Conservation (phyloP, 345 rosid species). For the Populus davidiana region DNA sequence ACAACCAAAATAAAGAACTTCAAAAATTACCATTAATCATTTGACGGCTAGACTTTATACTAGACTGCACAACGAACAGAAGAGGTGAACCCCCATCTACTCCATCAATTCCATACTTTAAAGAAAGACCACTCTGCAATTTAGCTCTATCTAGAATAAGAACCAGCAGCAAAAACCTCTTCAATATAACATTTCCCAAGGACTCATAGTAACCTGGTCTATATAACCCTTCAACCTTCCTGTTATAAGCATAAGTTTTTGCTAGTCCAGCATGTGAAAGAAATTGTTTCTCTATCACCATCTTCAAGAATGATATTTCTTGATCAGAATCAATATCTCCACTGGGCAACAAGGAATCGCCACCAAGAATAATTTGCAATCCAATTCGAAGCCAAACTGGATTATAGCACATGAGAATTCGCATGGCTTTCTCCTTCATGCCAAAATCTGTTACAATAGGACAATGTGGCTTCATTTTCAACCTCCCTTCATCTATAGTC, state of each 20-base stretch:
- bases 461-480: constrained; percentile 81
- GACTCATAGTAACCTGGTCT: constrained; percentile 90
- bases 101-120: constrained; percentile 88
- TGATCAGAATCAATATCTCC: constrained; percentile 44
- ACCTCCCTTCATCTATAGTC: constrained; percentile 89
- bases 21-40: constrained; percentile 58
- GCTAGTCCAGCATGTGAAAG: constrained; percentile 69
- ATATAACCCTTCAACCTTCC: constrained; percentile 85
- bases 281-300: constrained; percentile 76
- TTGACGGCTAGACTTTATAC: constrained; percentile 77
- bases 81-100: constrained; percentile 90
- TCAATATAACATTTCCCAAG: constrained; percentile 73
- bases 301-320: constrained; percentile 67
- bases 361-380: constrained; percentile 66
- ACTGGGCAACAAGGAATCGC: constrained; percentile 67
- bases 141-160: constrained; percentile 83
- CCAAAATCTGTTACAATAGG: constrained; percentile 89
- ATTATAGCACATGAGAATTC: constrained; percentile 63
- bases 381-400: constrained; percentile 87
- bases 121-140: constrained; percentile 64
- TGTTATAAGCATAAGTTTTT: constrained; percentile 79
- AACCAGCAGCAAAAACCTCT: constrained; percentile 78
- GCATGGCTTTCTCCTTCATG: constrained; percentile 70
- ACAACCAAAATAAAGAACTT: neutral
- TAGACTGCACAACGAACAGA: constrained; percentile 51